Percentiles rank a stretch among this genome's conserved stretches.
These are phyloP conservation scores for Tricholoma terreum DNA, from an alignment of 768 basidiomycete species.

Conservation along the genomic window DNA sequence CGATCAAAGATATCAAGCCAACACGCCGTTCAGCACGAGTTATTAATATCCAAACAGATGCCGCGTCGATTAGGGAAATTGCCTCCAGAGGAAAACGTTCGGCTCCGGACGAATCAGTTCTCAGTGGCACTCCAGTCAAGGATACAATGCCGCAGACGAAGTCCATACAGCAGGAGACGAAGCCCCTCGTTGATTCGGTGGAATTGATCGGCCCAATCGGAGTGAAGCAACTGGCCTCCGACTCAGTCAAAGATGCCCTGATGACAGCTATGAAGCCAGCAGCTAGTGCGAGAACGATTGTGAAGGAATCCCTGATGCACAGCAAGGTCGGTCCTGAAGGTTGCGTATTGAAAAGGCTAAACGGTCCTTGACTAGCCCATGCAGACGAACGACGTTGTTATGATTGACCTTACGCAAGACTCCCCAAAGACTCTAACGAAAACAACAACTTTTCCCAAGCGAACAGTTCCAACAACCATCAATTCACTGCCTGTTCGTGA, in stretches of 20 bases:
- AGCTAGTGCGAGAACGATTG: neutral
- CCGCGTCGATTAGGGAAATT: neutral
- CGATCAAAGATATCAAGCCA: neutral
- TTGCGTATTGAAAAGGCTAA: neutral
- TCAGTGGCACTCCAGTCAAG: neutral
- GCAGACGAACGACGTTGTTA: slow-evolving; percentile 21
- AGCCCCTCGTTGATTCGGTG: neutral
- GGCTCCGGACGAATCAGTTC: neutral
- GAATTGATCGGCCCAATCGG: neutral
- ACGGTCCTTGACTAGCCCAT: neutral
- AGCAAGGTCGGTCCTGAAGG: neutral
- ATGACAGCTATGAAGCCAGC: neutral
- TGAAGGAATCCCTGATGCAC: too few relatives aligned
- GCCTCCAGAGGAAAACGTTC: neutral
- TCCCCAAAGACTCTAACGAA: slow-evolving; percentile 7
- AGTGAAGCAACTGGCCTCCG: neutral
- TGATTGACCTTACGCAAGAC: slow-evolving; percentile 46
- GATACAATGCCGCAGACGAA: neutral
- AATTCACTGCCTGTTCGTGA: neutral
- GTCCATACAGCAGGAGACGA: neutral
- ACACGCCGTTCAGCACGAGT: slow-evolving; percentile 4
- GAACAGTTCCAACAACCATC: neutral
- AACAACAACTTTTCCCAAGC: neutral
- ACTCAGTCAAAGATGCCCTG: neutral
- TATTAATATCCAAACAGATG: slow-evolving; percentile 1